A percentile compares a stretch with the other conserved stretches of the same genome.
Evolutionary conservation across 768 basidiomycete genomes (phyloP).

Genomic region (Artomyces pyxidatus): DNA sequence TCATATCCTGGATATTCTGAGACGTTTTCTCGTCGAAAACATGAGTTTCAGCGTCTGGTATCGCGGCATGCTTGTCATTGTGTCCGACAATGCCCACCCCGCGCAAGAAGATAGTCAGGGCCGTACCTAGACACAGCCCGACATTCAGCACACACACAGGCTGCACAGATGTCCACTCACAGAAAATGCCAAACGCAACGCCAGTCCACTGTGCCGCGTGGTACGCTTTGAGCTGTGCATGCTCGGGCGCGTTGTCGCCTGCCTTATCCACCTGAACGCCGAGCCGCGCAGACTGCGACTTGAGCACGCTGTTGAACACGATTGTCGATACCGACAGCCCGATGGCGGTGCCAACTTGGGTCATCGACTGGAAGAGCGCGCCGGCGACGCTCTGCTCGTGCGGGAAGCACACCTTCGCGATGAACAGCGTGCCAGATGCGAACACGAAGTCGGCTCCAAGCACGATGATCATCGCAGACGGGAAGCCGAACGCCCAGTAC

Average conservation of each 20-base stretch:
- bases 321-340: slow-evolving; percentile 69
- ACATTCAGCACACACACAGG: not conserved
- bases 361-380: slow-evolving; percentile 74
- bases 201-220: slow-evolving; percentile 56
- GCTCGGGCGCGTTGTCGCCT: slow-evolving; percentile 23
- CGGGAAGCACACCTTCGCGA: slow-evolving; percentile 56
- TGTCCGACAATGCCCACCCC: not conserved
- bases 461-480: slow-evolving; percentile 53
- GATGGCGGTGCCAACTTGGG: slow-evolving; percentile 63
- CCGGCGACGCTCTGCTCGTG: slow-evolving; percentile 73
- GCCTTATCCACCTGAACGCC: slow-evolving; percentile 25
- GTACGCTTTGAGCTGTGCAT: slow-evolving; percentile 45
- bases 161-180: slow-evolving; percentile 26
- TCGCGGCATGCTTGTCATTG: not conserved
- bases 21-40: too few relatives aligned
- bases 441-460: slow-evolving; percentile 77
- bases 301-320: slow-evolving; percentile 51
- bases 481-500: slow-evolving; percentile 76
- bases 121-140: not conserved
- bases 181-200: slow-evolving; percentile 53
- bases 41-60: too few relatives aligned
- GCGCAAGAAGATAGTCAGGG: not conserved
- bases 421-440: slow-evolving; percentile 63
- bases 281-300: slow-evolving; percentile 21
- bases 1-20: too few relatives aligned